Percentiles rank a stretch among this genome's conserved stretches.
These are phyloP conservation scores for Astraeus odoratus DNA, from an alignment of 768 basidiomycete species.

Conservation along the genomic window DNA sequence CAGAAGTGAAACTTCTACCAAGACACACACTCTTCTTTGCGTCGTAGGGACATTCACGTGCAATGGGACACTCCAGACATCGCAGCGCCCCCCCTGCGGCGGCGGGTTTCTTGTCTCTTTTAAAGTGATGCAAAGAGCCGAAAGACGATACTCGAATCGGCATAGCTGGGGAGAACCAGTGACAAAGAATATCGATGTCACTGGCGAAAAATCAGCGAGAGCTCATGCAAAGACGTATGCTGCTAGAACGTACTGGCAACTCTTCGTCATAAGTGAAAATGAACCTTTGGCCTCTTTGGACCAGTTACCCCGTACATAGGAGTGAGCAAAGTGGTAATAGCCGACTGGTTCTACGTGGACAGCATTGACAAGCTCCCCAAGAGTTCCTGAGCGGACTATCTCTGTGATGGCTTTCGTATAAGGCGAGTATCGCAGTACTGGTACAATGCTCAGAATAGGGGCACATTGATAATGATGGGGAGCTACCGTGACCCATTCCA, in stretches of 20 bases:
- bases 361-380: constrained; percentile 76
- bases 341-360: constrained; percentile 85
- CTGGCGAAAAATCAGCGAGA: constrained; percentile 31
- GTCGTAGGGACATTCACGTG: constrained; percentile 75
- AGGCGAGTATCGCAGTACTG: constrained; percentile 84
- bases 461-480: neutral
- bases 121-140: constrained; percentile 80
- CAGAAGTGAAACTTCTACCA: neutral
- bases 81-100: constrained; percentile 59
- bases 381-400: constrained; percentile 58
- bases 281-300: constrained; percentile 57
- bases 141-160: constrained; percentile 77
- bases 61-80: constrained; percentile 73
- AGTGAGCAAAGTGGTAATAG: constrained; percentile 85
- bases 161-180: constrained; percentile 61
- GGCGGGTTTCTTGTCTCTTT: constrained; percentile 60
- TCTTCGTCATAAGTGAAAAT: constrained; percentile 85
- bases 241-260: constrained; percentile 64
- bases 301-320: constrained; percentile 85
- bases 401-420: constrained; percentile 67
- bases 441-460: neutral
- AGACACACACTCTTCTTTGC: constrained; percentile 67
- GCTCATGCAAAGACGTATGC: neutral
- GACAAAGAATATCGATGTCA: constrained; percentile 79
- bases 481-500: constrained; percentile 79